These are phyloP conservation scores for Backusella macrospora DNA, from an alignment of 192 early-diverging fungal species.

Conservation along the genomic window DNA sequence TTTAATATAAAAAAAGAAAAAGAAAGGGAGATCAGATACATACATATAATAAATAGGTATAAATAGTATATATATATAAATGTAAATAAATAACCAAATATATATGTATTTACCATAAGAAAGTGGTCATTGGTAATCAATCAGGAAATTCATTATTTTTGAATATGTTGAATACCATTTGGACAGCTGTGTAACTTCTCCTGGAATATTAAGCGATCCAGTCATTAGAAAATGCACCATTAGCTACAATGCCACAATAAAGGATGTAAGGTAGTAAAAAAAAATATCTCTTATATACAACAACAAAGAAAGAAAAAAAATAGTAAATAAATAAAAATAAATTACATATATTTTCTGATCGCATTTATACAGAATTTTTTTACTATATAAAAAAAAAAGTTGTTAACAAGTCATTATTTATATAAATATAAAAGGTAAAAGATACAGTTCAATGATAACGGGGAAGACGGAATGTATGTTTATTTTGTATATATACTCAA, in stretches of 20 bases:
- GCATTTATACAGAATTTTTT: neutral
- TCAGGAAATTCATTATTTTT: slow-evolving; percentile 31
- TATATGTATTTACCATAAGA: slow-evolving; percentile 26
- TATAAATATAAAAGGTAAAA: neutral
- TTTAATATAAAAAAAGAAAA: slow-evolving; percentile 54
- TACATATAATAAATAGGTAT: slow-evolving; percentile 24
- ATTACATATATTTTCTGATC: slow-evolving; percentile 20
- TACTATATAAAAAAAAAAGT: neutral
- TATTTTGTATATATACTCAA: neutral
- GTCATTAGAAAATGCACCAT: slow-evolving; percentile 47
- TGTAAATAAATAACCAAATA: neutral
- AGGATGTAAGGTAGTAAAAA: slow-evolving; percentile 45
- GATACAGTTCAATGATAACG: neutral
- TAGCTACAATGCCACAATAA: slow-evolving; percentile 39
- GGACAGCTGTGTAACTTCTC: slow-evolving; percentile 35
- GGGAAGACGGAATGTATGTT: neutral
- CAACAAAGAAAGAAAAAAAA: slow-evolving; percentile 43
- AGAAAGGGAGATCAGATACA: slow-evolving; percentile 54
- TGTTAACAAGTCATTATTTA: neutral
- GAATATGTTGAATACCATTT: slow-evolving; percentile 6
- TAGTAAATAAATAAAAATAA: slow-evolving; percentile 20
- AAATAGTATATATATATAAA: neutral
- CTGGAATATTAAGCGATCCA: slow-evolving; percentile 50
- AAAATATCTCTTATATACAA: slow-evolving; percentile 25
- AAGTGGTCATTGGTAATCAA: slow-evolving; percentile 38